Evolutionary conservation across 805 yeast species (phyloP).

Genomic region (Saturnispora kantuleensis): DNA sequence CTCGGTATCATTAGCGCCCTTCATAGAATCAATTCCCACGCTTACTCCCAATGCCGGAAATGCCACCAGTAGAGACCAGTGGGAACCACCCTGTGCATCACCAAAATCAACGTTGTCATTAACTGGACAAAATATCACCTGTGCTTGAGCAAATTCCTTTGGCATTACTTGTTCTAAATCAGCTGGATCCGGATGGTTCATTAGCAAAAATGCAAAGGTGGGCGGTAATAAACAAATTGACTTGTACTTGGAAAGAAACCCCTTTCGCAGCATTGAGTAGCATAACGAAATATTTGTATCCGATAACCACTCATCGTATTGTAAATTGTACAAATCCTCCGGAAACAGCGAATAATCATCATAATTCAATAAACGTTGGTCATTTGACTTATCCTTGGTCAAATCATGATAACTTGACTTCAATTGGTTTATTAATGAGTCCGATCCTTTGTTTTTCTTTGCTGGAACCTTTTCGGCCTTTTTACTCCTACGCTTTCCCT

Average conservation of each 20-base stretch:
- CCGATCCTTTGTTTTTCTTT: neutral
- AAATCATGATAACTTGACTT: slow-evolving; percentile 2
- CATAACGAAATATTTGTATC: slow-evolving; percentile 59
- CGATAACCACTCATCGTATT: slow-evolving; percentile 64
- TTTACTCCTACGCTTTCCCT: neutral
- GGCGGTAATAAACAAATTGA: slow-evolving; percentile 43
- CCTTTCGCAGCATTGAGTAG: slow-evolving; percentile 32
- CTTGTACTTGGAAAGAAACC: slow-evolving; percentile 31
- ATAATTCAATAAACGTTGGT: slow-evolving; percentile 34
- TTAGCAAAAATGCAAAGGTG: slow-evolving; percentile 51
- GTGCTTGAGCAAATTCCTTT: slow-evolving; percentile 28
- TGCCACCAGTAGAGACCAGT: slow-evolving; percentile 62
- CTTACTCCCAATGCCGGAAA: slow-evolving; percentile 25
- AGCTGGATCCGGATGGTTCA: slow-evolving; percentile 37
- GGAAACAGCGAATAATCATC: slow-evolving; percentile 49
- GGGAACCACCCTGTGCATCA: slow-evolving; percentile 38
- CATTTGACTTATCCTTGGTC: slow-evolving; percentile 6
- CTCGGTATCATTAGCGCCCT: slow-evolving; percentile 31
- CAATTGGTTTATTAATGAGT: neutral
- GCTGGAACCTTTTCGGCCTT: neutral
- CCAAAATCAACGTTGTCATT: slow-evolving; percentile 7
- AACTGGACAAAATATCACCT: slow-evolving; percentile 51
- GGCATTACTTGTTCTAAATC: slow-evolving; percentile 38
- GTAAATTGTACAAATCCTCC: slow-evolving; percentile 47
- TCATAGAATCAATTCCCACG: slow-evolving; percentile 52